Evolutionary conservation across 2,329 filamentous ascomycete genomes (phyloP).

Genomic region (Dothidotthia symphoricarpi): DNA sequence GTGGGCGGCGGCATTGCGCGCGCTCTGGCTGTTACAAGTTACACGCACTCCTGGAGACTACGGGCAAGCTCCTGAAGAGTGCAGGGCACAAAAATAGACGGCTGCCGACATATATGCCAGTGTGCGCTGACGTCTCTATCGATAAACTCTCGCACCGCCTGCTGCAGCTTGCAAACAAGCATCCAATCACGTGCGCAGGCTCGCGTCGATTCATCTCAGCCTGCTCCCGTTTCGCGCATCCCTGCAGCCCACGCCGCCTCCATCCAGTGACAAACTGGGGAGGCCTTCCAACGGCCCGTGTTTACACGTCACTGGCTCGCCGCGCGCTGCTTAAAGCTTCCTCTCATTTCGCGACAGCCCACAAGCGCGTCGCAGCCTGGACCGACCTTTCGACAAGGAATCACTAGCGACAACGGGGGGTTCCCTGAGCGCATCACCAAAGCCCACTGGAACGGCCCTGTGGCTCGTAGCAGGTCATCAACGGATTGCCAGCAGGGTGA

Average conservation of each 20-base stretch:
- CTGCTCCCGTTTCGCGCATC: slow-evolving; percentile 18
- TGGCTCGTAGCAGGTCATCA: slow-evolving; percentile 7
- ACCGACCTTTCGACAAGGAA: slow-evolving; percentile 26
- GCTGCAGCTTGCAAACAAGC: slow-evolving; percentile 3
- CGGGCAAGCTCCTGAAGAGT: too few relatives aligned
- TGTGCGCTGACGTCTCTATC: slow-evolving; percentile 3
- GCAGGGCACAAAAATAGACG: too few relatives aligned
- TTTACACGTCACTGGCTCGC: slow-evolving; percentile 33
- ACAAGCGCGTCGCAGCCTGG: slow-evolving; percentile 27
- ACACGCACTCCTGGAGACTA: background rate
- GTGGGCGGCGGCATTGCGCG: slow-evolving; percentile 37
- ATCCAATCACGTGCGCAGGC: slow-evolving; percentile 13
- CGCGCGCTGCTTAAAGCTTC: slow-evolving; percentile 23
- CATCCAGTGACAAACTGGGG: slow-evolving; percentile 16
- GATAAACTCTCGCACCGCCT: slow-evolving; percentile 1
- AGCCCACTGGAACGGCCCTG: slow-evolving; percentile 14
- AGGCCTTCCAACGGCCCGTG: slow-evolving; percentile 21
- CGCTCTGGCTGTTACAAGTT: slow-evolving; percentile 8
- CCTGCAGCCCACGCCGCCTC: slow-evolving; percentile 22
- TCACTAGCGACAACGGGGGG: slow-evolving; percentile 18
- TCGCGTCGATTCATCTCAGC: slow-evolving; percentile 7
- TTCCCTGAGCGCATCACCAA: slow-evolving; percentile 20
- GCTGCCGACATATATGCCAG: too few relatives aligned
- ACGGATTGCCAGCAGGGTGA: slow-evolving; percentile 12
- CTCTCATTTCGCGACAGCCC: slow-evolving; percentile 28